Conservation (phyloP, 306 rosid species). For the Macrotyloma uniflorum region DNA sequence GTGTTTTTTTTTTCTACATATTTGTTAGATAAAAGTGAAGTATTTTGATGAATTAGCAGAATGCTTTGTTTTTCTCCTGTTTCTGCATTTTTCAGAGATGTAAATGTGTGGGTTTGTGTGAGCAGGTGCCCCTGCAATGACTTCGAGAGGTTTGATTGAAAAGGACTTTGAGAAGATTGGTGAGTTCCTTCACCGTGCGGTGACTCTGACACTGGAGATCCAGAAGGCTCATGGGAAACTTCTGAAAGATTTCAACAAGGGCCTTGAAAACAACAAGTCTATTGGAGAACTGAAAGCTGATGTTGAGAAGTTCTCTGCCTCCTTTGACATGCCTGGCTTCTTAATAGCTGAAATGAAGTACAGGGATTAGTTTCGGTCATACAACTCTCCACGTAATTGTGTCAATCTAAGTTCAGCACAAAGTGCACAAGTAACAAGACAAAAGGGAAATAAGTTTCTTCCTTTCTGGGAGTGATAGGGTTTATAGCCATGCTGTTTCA, state of each 20-base stretch:
- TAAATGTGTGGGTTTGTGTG: slow-evolving; percentile 20
- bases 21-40: not conserved
- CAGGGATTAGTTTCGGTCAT: slow-evolving; percentile 62
- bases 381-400: not conserved
- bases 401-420: not conserved
- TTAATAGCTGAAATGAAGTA: slow-evolving; percentile 79
- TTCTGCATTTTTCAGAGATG: not conserved
- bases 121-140: slow-evolving; percentile 95
- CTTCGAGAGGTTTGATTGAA: slow-evolving; percentile 90
- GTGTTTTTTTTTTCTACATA: not conserved
- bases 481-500: slow-evolving; percentile 3
- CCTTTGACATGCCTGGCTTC: slow-evolving; percentile 94
- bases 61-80: not conserved
- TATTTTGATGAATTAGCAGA: not conserved
- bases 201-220: slow-evolving; percentile 71
- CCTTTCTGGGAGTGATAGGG: slow-evolving; percentile 4
- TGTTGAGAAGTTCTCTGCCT: slow-evolving; percentile 81
- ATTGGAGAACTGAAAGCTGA: slow-evolving; percentile 78
- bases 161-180: slow-evolving; percentile 96
- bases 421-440: not conserved
- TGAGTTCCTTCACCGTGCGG: slow-evolving; percentile 93
- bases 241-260: slow-evolving; percentile 97
- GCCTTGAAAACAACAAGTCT: slow-evolving; percentile 80
- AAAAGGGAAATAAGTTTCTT: slow-evolving; percentile 30
- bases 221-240: slow-evolving; percentile 92